These are phyloP conservation scores for Zostera marina DNA, from an alignment of 116 monocot species.

Conservation along the genomic window DNA sequence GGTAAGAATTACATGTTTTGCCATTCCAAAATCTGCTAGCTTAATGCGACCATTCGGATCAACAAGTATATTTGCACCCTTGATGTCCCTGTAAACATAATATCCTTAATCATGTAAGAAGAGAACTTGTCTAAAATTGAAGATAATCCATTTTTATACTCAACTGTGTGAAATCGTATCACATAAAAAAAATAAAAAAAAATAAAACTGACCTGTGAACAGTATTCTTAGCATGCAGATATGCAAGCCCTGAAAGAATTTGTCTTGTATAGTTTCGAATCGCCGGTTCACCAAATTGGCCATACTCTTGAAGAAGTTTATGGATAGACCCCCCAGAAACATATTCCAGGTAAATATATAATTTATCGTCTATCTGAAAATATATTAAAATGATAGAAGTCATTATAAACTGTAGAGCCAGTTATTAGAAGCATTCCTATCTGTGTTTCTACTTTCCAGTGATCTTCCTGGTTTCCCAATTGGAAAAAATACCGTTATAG, in stretches of 20 bases:
- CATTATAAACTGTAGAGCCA: too few relatives aligned
- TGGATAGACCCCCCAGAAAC: slow-evolving; percentile 92
- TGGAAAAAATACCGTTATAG: too few relatives aligned
- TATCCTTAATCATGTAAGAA: too few relatives aligned
- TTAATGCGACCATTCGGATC: slow-evolving; percentile 85
- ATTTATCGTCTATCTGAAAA: slow-evolving; percentile 50
- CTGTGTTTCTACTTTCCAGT: too few relatives aligned
- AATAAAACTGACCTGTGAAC: slow-evolving; percentile 49
- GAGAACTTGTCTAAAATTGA: too few relatives aligned
- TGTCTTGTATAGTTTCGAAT: slow-evolving; percentile 60
- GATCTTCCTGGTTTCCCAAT: too few relatives aligned
- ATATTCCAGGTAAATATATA: slow-evolving; percentile 85
- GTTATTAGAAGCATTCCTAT: too few relatives aligned
- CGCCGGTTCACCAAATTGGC: slow-evolving; percentile 67
- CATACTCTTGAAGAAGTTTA: slow-evolving; percentile 81
- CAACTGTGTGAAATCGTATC: background rate
- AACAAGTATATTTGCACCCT: slow-evolving; percentile 95
- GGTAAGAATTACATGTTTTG: slow-evolving; percentile 70
- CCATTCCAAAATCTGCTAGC: slow-evolving; percentile 97
- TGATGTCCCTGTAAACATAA: slow-evolving; percentile 54
- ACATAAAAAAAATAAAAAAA: background rate
- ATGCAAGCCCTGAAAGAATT: slow-evolving; percentile 84
- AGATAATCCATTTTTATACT: too few relatives aligned
- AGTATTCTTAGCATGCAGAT: slow-evolving; percentile 67
- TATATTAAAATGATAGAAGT: background rate